Conservation (phyloP, 257 asterid genomes). For the Solanum bulbocastanum region DNA sequence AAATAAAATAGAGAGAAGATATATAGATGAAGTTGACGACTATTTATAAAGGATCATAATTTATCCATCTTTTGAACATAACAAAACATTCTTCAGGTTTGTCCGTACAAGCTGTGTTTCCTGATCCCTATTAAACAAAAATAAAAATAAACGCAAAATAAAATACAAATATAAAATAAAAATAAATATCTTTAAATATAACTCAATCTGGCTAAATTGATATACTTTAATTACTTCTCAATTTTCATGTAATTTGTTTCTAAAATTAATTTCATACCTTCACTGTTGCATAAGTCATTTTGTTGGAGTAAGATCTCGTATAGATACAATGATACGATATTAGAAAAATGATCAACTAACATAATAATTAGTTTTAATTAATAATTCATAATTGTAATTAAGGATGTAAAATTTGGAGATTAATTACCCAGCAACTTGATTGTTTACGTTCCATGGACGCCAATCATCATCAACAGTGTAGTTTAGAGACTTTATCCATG, state of each 20-base stretch:
- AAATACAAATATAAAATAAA: neutral
- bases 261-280: conserved; percentile 15
- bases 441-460: neutral
- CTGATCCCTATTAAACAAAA: neutral
- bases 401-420: neutral
- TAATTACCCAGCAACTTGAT: conserved; percentile 28
- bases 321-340: neutral
- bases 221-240: neutral
- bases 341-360: neutral
- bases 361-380: neutral
- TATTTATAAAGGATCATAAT: neutral
- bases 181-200: neutral
- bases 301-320: conserved; percentile 25
- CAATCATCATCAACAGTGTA: too few relatives aligned
- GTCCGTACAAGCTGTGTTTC: neutral
- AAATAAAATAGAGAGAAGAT: too few relatives aligned
- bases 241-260: neutral
- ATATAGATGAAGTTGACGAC: too few relatives aligned
- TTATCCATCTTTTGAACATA: neutral
- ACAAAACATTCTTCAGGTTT: neutral
- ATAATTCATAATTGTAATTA: neutral
- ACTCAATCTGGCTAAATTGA: neutral
- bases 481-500: conserved; percentile 14
- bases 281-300: conserved; percentile 34
- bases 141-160: neutral